Base-by-base conservation (phyloP, 73 alveolate genomes). In the Paramecium sonneborni region DNA sequence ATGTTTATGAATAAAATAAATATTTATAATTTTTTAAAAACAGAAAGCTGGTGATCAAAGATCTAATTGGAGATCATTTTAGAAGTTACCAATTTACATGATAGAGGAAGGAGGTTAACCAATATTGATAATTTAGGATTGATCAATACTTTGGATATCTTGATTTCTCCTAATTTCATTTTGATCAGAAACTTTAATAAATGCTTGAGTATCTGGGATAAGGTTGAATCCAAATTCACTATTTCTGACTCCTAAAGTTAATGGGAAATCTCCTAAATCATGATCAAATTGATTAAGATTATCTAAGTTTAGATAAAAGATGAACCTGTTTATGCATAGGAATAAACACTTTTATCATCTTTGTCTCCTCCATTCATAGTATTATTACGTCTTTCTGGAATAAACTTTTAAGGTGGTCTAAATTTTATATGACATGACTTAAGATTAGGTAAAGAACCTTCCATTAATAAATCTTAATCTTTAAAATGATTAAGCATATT, bases 401-500 rank as follows among this genome's bases (percentile, higher is more conserved):
- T 86, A 69, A 85, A 93, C 74, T 94, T 95, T 72, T 94, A 93
- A 26, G 97, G 96, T 90, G 93, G 92, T 58, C 86, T 85, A 70
- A 96, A 85, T 30, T 92, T 93, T 48, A 96, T 72, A 8, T 70
- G 82, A 92, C 98, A 86, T 37, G 86, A 92, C 72, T 95, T 96
- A 18, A 97, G 92, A 85, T 85, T 93, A 62, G 92, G 85, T 20
- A 97, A 74, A 1, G 99, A 97, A 41, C 99, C 99, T 79, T 97
- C 99, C 92, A 98, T 99, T 41, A 98, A 97, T 62, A 98, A 95
- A 67, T 96, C 98, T 92, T 97, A 86, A 76, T 96, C 97, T 93
- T 98, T 98, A 95, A 95, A 98, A 92, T 98, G 99, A 89, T 98
- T 96, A 38, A 98, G 93, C 79, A 98, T 92, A 92, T 97, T 97